Percentiles rank a stretch among this genome's conserved stretches.
Evolutionary conservation across 805 yeast species (phyloP).

Genomic region (Myxozyma geophila): DNA sequence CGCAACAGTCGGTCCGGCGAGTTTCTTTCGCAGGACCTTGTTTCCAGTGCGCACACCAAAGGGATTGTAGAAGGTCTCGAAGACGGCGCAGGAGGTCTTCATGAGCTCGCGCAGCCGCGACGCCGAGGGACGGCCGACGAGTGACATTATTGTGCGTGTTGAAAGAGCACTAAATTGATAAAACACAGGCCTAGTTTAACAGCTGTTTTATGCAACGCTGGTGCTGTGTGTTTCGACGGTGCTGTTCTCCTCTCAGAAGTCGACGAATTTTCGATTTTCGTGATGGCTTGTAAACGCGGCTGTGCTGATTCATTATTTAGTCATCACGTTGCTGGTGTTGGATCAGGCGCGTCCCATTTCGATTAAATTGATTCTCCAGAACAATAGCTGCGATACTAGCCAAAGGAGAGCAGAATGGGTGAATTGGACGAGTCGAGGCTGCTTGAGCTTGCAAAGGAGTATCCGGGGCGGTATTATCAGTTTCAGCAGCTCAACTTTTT

Average conservation of each 20-base stretch:
- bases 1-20: conserved; percentile 73
- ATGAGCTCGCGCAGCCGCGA: conserved; percentile 61
- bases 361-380: not conserved
- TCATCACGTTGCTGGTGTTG: not conserved
- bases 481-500: conserved; percentile 19
- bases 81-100: conserved; percentile 65
- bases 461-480: conserved; percentile 27
- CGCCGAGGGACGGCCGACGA: conserved; percentile 44
- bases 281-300: not conserved
- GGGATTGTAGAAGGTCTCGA: conserved; percentile 75
- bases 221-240: too few species aligned
- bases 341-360: not conserved
- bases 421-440: conserved; percentile 7
- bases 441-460: conserved; percentile 8
- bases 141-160: not conserved
- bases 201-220: too few species aligned
- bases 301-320: not conserved
- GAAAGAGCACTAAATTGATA: not conserved
- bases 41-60: conserved; percentile 68
- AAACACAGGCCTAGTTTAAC: not conserved
- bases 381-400: not conserved
- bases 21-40: conserved; percentile 66
- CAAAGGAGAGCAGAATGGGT: not conserved
- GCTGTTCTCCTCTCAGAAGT: too few species aligned
- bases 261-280: not conserved